A percentile compares a stretch with the other conserved stretches of the same genome.
Conservation (phyloP, 768 basidiomycete species). For the Mycena metata region DNA sequence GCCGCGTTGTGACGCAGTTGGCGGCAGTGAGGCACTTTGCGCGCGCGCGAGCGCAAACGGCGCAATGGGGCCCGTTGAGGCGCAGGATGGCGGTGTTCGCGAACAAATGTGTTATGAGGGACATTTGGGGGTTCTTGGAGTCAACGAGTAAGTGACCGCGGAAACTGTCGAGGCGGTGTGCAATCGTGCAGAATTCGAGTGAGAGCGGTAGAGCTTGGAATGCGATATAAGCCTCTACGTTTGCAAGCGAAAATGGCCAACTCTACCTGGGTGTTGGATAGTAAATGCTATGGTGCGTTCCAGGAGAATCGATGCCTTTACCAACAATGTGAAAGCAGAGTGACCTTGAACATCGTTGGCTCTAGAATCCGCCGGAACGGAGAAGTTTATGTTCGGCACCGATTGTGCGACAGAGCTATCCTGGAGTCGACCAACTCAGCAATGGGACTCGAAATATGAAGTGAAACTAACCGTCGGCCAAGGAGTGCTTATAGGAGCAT, state of each 20-base stretch:
- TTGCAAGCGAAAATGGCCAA: not conserved
- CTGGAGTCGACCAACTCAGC: not conserved
- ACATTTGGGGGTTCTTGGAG: not conserved
- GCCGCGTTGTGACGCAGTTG: not conserved
- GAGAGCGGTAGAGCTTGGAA: not conserved
- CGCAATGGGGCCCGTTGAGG: conserved; percentile 10
- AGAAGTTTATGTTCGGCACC: not conserved
- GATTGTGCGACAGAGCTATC: not conserved
- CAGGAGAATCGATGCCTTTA: conserved; percentile 22
- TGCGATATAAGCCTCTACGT: not conserved
- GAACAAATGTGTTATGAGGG: conserved; percentile 9
- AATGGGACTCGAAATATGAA: not conserved
- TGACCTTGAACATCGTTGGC: not conserved
- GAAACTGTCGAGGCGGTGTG: conserved; percentile 8
- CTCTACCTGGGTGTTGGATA: not conserved
- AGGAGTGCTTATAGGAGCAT: conserved; percentile 18
- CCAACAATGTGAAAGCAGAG: not conserved
- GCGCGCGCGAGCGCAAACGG: not conserved
- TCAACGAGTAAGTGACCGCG: not conserved
- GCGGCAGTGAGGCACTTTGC: conserved; percentile 22
- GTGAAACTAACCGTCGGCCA: conserved; percentile 16
- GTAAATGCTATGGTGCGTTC: conserved; percentile 22
- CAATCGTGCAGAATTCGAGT: conserved; percentile 4
- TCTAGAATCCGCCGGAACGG: too few relatives aligned
- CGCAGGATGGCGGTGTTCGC: conserved; percentile 21